These are phyloP conservation scores for Capsicum chinense DNA, from an alignment of 257 asterid species.

Conservation along the genomic window DNA sequence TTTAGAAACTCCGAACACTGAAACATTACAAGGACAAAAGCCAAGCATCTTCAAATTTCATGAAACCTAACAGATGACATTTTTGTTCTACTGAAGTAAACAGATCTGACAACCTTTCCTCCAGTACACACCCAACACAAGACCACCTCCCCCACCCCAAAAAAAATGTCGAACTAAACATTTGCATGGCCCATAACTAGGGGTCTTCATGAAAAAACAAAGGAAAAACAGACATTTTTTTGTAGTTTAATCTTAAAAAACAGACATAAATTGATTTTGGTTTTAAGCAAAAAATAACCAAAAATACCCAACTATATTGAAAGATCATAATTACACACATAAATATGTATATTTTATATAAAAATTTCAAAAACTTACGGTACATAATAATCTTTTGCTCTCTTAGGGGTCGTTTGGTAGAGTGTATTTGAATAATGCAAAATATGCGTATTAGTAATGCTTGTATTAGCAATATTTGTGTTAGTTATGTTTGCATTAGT, in stretches of 20 bases:
- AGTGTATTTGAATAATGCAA: too few relatives aligned
- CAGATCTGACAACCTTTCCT: neutral
- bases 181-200: neutral
- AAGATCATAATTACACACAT: neutral
- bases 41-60: neutral
- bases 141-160: neutral
- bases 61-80: neutral
- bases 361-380: too few relatives aligned
- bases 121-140: neutral
- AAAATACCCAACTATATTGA: neutral
- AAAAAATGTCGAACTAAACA: neutral
- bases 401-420: too few relatives aligned
- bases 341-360: too few relatives aligned
- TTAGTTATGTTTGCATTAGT: too few relatives aligned
- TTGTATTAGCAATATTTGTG: too few relatives aligned
- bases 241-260: too few relatives aligned
- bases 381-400: neutral
- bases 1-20: neutral
- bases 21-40: neutral
- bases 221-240: too few relatives aligned
- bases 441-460: too few relatives aligned
- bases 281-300: neutral
- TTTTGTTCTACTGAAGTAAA: slow-evolving; percentile 1
- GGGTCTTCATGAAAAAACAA: neutral
- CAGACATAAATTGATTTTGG: neutral